Evolutionary conservation across 441 rosid genomes (phyloP).

Genomic region (Hura crepitans): DNA sequence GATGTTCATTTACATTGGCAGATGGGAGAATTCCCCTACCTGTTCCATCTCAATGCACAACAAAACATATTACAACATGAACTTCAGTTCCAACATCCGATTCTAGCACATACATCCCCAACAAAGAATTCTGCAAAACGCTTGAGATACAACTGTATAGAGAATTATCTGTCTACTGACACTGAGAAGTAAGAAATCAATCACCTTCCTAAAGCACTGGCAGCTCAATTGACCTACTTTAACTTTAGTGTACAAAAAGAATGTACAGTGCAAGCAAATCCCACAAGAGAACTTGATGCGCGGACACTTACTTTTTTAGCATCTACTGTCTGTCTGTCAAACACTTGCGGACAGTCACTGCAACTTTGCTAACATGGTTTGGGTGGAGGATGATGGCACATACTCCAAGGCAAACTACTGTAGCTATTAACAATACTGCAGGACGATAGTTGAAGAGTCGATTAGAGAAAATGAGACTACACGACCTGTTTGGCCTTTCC

Average conservation of each 20-base stretch:
- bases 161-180: not conserved
- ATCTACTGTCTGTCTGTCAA: not conserved
- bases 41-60: not conserved
- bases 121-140: not conserved
- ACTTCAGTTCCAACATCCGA: not conserved
- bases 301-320: conserved; percentile 10
- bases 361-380: conserved; percentile 35
- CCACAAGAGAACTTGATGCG: conserved; percentile 3
- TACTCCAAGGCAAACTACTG: conserved; percentile 57
- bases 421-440: conserved; percentile 34
- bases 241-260: not conserved
- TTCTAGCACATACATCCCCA: not conserved
- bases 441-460: conserved; percentile 39
- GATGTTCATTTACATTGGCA: not conserved
- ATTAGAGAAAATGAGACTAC: conserved; percentile 30
- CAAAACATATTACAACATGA: not conserved
- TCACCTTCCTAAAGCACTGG: conserved; percentile 5
- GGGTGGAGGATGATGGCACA: conserved; percentile 78
- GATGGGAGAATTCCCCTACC: not conserved
- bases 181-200: not conserved
- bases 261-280: conserved; percentile 18
- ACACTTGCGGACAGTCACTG: not conserved
- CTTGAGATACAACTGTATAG: not conserved
- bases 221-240: conserved; percentile 15
- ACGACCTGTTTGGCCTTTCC: conserved; percentile 43